Percentiles rank a stretch among this genome's conserved stretches.
Evolutionary conservation across 2,329 filamentous ascomycete genomes (phyloP).

Genomic region (Sclerotinia borealis): DNA sequence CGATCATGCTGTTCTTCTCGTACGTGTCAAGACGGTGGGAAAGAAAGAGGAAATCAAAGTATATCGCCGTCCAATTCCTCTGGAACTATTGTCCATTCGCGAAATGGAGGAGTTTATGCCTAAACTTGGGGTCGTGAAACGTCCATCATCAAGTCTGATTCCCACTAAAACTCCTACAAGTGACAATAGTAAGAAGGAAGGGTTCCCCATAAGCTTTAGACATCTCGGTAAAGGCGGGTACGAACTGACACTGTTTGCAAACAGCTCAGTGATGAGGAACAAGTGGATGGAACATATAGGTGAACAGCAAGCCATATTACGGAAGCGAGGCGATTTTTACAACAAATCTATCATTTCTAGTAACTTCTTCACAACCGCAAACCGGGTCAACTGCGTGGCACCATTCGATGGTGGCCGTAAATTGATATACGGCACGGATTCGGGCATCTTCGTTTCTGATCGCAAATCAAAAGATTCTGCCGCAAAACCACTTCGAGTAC

Average conservation of each 20-base stretch:
- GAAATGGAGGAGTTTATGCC: conserved; percentile 98
- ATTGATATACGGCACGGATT: conserved; percentile 89
- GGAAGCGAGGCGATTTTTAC: conserved; percentile 87
- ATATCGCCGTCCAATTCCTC: conserved; percentile 86
- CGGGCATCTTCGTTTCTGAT: conserved; percentile 86
- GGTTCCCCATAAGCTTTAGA: conserved; percentile 91
- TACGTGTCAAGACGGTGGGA: conserved; percentile 83
- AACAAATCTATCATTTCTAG: conserved; percentile 59
- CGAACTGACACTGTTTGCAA: conserved; percentile 81
- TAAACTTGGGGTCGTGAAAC: conserved; percentile 70
- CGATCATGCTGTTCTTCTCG: conserved; percentile 89
- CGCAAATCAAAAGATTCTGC: conserved; percentile 77
- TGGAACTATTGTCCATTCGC: conserved; percentile 86
- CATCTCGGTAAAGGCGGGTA: conserved; percentile 95
- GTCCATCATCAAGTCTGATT: conserved; percentile 81
- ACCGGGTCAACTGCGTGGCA: conserved; percentile 89
- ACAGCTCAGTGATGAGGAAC: conserved; percentile 76
- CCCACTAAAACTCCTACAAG: conserved; percentile 48
- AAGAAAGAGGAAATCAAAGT: conserved; percentile 94
- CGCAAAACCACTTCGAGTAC: conserved; percentile 68
- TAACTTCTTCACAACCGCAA: conserved; percentile 57
- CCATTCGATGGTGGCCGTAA: conserved; percentile 95
- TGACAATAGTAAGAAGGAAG: conserved; percentile 61
- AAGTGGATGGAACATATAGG: conserved; percentile 98
- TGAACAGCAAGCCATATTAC: conserved; percentile 77